Evolutionary conservation across 2,329 filamentous ascomycete genomes (phyloP).

Genomic region (Aureobasidium vineae): DNA sequence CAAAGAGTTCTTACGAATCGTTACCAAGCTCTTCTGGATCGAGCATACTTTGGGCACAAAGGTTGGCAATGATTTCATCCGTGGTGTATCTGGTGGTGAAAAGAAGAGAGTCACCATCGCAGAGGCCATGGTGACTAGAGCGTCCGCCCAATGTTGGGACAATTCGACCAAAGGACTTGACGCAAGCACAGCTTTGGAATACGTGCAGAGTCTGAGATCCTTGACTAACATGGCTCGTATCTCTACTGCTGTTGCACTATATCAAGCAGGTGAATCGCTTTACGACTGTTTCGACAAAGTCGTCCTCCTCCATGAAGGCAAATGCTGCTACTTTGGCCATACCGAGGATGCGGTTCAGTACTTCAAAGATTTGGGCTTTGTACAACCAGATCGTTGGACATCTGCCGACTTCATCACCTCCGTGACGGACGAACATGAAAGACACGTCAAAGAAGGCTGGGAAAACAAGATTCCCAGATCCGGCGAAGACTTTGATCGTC

Average conservation of each 20-base stretch:
- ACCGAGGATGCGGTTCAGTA: conserved; percentile 65
- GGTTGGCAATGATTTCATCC: conserved; percentile 77
- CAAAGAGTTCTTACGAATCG: conserved; percentile 65
- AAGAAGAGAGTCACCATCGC: conserved; percentile 52
- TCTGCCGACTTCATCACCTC: conserved; percentile 77
- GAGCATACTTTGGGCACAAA: conserved; percentile 83
- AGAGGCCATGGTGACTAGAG: conserved; percentile 50
- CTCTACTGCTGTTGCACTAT: conserved; percentile 80
- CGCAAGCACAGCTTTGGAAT: conserved; percentile 51
- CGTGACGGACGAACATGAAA: conserved; percentile 80
- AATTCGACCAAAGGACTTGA: conserved; percentile 51
- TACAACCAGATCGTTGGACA: conserved; percentile 70
- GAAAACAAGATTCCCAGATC: conserved; percentile 67
- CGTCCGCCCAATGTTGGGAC: conserved; percentile 44
- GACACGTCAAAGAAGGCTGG: conserved; percentile 68
- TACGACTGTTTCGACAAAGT: conserved; percentile 73
- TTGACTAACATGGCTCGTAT: conserved; percentile 82
- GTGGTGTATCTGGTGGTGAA: conserved; percentile 62
- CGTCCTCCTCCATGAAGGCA: conserved; percentile 72
- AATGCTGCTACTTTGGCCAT: conserved; percentile 73
- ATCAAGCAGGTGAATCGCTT: conserved; percentile 74
- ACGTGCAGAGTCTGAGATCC: conserved; percentile 49
- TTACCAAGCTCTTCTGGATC: conserved; percentile 75
- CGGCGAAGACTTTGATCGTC: conserved; percentile 64
- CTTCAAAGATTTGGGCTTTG: conserved; percentile 74